These are phyloP conservation scores for Acacia pycnantha DNA, from an alignment of 331 rosid species.

Conservation along the genomic window DNA sequence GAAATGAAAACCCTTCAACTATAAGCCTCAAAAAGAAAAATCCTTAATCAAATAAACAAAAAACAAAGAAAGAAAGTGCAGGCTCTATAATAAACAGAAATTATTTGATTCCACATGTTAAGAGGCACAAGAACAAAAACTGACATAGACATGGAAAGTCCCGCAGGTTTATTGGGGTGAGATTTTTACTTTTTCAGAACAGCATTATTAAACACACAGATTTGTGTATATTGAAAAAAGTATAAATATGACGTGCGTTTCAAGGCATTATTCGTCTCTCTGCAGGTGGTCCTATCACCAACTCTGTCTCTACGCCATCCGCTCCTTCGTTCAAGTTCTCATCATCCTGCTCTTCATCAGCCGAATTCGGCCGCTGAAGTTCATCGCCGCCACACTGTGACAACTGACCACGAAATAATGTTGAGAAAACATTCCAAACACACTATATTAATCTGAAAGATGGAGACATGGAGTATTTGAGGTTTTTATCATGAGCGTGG, in stretches of 20 bases:
- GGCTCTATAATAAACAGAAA: neutral
- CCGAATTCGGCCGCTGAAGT: neutral
- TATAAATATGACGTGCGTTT: neutral
- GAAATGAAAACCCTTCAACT: too few relatives aligned
- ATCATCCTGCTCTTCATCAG: neutral
- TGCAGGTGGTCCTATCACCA: slow-evolving; percentile 75
- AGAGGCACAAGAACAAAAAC: neutral
- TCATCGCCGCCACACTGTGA: slow-evolving; percentile 38
- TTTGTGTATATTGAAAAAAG: neutral
- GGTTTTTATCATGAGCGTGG: neutral
- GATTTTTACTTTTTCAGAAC: neutral
- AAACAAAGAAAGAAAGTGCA: neutral
- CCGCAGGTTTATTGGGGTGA: neutral
- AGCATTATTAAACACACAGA: neutral
- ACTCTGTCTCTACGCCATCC: slow-evolving; percentile 61
- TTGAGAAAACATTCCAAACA: neutral
- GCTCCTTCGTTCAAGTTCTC: neutral
- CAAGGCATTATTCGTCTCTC: slow-evolving; percentile 30
- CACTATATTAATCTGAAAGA: neutral
- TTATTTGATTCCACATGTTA: neutral
- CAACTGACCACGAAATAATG: neutral
- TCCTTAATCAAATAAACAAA: too few relatives aligned
- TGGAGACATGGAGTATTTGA: neutral
- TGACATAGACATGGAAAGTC: neutral
- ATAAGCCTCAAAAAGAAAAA: too few relatives aligned